Evolutionary conservation across 1,139 yeast genomes (phyloP).

Genomic region (Eremothecium coryli): DNA sequence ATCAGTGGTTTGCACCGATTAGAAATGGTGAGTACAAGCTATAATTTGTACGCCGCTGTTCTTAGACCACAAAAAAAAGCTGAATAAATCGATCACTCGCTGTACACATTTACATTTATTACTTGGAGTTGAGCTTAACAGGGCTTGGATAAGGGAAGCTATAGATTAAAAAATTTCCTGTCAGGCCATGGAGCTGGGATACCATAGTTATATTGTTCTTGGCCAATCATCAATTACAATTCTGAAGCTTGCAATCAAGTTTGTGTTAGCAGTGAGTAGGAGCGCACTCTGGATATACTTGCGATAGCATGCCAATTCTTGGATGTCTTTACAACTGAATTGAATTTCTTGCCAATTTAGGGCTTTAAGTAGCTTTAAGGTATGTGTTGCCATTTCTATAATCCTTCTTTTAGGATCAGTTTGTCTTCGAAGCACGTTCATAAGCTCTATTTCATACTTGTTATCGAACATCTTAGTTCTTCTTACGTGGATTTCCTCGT

Average conservation of each 20-base stretch:
- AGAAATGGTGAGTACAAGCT: slow-evolving; percentile 14
- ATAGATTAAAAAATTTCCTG: no score
- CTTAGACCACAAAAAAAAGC: neutral
- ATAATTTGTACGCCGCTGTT: neutral
- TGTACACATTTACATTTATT: no score
- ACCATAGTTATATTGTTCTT: slow-evolving; percentile 1
- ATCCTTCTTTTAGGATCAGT: neutral
- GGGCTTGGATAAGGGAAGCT: no score
- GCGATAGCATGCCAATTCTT: slow-evolving; percentile 3
- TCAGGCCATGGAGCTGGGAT: no score
- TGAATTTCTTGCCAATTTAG: slow-evolving; percentile 2
- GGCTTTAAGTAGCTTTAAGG: slow-evolving; percentile 1
- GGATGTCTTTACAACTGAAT: neutral
- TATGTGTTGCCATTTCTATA: neutral
- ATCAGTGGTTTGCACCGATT: slow-evolving; percentile 42
- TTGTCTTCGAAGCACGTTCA: slow-evolving; percentile 1
- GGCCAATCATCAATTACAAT: slow-evolving; percentile 1
- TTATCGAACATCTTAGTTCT: slow-evolving; percentile 5
- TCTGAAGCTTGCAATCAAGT: slow-evolving; percentile 3
- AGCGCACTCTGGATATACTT: slow-evolving; percentile 4
- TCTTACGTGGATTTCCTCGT: slow-evolving; percentile 1
- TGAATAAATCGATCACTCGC: neutral
- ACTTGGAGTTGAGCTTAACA: no score
- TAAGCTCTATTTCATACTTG: slow-evolving; percentile 4
- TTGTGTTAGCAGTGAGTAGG: slow-evolving; percentile 5